phyloP scores from a whole-genome alignment of 768 basidiomycete genomes.

The Sarcomyxa edulis region DNA sequence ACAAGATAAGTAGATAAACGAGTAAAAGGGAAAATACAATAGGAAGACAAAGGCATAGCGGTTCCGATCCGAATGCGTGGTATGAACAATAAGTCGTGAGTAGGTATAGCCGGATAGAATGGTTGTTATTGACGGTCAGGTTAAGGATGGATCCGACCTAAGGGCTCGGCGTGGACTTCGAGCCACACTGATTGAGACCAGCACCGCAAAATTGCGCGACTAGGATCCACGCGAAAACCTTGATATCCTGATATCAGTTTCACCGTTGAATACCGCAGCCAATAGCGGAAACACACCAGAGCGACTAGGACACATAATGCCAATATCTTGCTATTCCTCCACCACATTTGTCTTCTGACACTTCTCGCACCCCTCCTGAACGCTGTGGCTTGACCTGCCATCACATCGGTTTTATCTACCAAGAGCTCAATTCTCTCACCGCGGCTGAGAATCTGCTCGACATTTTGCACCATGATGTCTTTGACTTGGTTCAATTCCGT shows the following conservation, averaged over 20 bases:
- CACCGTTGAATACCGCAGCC: not conserved
- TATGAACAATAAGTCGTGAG: not conserved
- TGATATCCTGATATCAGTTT: not conserved
- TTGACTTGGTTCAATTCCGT: constrained; percentile 87
- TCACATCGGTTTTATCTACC: constrained; percentile 94
- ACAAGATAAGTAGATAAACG: constrained; percentile 1
- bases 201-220: constrained; percentile 89
- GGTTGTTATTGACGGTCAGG: not conserved
- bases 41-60: not conserved
- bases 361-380: constrained; percentile 85
- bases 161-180: constrained; percentile 1
- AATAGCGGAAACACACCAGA: constrained; percentile 40
- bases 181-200: constrained; percentile 62
- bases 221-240: constrained; percentile 79
- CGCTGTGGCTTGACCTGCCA: constrained; percentile 91
- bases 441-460: constrained; percentile 90
- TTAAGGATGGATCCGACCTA: constrained; percentile 6
- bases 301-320: constrained; percentile 67
- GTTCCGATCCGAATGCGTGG: not conserved
- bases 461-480: constrained; percentile 98
- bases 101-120: not conserved
- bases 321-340: constrained; percentile 72
- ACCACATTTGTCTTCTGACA: constrained; percentile 86
- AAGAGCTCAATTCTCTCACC: constrained; percentile 95
- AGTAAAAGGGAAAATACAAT: not conserved